Evolutionary conservation across 2,329 filamentous ascomycete genomes (phyloP).

Genomic region (Pyrenophora seminiperda): DNA sequence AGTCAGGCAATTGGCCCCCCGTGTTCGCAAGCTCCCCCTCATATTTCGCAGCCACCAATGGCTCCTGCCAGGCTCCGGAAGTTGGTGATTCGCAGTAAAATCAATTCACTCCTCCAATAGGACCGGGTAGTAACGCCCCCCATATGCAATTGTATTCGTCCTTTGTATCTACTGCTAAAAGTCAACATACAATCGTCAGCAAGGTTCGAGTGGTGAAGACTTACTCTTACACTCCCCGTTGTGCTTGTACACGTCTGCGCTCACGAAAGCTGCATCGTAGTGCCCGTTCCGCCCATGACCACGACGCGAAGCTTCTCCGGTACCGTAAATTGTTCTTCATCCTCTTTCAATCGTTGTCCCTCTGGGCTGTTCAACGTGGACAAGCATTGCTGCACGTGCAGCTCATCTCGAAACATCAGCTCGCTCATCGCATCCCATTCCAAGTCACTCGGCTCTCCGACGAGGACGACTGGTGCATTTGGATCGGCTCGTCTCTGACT

Average conservation of each 20-base stretch:
- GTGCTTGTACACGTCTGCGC: background rate
- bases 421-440: conserved; percentile 29
- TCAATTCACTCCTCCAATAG: too few species aligned
- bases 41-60: too few species aligned
- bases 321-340: conserved; percentile 28
- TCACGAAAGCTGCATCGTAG: background rate
- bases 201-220: background rate
- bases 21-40: too few species aligned
- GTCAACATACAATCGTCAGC: background rate
- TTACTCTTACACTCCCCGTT: background rate
- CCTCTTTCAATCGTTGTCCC: conserved; percentile 25
- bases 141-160: background rate
- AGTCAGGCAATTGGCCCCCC: too few species aligned
- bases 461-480: conserved; percentile 25
- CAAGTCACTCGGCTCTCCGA: conserved; percentile 23
- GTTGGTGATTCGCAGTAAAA: too few species aligned
- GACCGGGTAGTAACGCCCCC: too few species aligned
- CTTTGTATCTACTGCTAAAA: background rate
- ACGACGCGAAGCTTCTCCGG: conserved; percentile 18
- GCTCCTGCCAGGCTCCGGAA: too few species aligned
- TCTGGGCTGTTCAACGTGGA: conserved; percentile 21
- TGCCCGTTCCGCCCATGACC: conserved; percentile 15
- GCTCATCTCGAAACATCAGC: conserved; percentile 29
- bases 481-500: conserved; percentile 15
- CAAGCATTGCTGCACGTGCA: conserved; percentile 31